These are phyloP conservation scores for Colletotrichum paranaense DNA, from an alignment of 2,329 filamentous ascomycete species.

Conservation along the genomic window DNA sequence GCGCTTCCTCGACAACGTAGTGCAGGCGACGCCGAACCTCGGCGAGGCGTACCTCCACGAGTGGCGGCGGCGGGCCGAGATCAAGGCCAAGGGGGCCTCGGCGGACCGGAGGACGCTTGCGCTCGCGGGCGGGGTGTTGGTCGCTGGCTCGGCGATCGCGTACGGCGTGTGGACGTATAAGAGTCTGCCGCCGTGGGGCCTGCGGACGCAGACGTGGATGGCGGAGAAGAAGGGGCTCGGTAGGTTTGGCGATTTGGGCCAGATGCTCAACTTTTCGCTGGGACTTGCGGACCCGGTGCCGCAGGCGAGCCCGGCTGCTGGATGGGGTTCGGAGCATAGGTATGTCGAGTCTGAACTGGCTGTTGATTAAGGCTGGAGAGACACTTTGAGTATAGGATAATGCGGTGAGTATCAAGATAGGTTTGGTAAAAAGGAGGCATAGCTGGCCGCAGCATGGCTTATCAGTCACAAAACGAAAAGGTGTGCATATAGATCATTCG, in stretches of 20 bases:
- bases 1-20: slow-evolving; percentile 48
- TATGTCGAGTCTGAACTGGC: slow-evolving; percentile 33
- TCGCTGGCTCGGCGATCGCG: slow-evolving; percentile 50
- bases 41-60: slow-evolving; percentile 50
- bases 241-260: slow-evolving; percentile 60
- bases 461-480: too few species aligned
- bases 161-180: slow-evolving; percentile 55
- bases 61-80: slow-evolving; percentile 50
- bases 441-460: not conserved
- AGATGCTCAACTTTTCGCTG: slow-evolving; percentile 50
- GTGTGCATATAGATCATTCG: not conserved
- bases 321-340: slow-evolving; percentile 26
- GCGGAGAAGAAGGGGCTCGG: slow-evolving; percentile 47
- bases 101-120: slow-evolving; percentile 43
- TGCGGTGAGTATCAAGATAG: not conserved
- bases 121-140: slow-evolving; percentile 46
- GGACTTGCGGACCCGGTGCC: slow-evolving; percentile 23
- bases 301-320: slow-evolving; percentile 10
- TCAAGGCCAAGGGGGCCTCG: slow-evolving; percentile 41
- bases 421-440: not conserved
- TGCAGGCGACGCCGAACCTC: slow-evolving; percentile 49
- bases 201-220: slow-evolving; percentile 56
- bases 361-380: slow-evolving; percentile 15
- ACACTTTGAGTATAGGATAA: not conserved
- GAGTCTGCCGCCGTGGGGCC: slow-evolving; percentile 57